phyloP scores from a whole-genome alignment of 2,329 filamentous ascomycete genomes.

The Talaromyces sp. region DNA sequence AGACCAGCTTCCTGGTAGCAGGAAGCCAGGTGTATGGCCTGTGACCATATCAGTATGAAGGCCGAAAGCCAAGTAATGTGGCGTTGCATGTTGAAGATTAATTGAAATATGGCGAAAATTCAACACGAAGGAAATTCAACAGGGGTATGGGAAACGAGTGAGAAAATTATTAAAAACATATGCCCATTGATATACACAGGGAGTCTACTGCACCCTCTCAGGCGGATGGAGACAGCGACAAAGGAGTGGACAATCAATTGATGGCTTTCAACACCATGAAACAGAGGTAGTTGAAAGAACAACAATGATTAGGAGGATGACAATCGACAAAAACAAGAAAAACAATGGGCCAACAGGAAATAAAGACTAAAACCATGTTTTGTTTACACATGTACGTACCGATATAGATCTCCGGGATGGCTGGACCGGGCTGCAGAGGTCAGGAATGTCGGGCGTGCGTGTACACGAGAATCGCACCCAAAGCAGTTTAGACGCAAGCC shows the following conservation, averaged over 20 bases:
- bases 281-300: not conserved
- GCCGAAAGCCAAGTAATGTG: slow-evolving; percentile 19
- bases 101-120: not conserved
- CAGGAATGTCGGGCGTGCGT: not conserved
- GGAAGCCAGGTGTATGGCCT: slow-evolving; percentile 23
- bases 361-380: not conserved
- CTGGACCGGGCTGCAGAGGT: not conserved
- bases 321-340: not conserved
- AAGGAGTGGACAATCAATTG: not conserved
- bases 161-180: not conserved
- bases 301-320: not conserved
- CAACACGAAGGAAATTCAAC: not conserved
- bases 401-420: not conserved
- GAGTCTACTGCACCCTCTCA: not conserved
- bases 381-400: not conserved
- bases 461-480: not conserved
- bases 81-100: slow-evolving; percentile 17
- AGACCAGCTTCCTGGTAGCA: slow-evolving; percentile 17
- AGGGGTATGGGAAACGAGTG: not conserved
- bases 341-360: not conserved
- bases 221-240: not conserved
- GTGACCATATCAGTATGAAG: slow-evolving; percentile 31
- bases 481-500: not conserved
- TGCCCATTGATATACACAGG: not conserved
- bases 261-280: not conserved